Evolutionary conservation across 345 rosid species (phyloP), one percentile per base, ranked within the genome.

Genomic region (Excoecaria agallocha): DNA sequence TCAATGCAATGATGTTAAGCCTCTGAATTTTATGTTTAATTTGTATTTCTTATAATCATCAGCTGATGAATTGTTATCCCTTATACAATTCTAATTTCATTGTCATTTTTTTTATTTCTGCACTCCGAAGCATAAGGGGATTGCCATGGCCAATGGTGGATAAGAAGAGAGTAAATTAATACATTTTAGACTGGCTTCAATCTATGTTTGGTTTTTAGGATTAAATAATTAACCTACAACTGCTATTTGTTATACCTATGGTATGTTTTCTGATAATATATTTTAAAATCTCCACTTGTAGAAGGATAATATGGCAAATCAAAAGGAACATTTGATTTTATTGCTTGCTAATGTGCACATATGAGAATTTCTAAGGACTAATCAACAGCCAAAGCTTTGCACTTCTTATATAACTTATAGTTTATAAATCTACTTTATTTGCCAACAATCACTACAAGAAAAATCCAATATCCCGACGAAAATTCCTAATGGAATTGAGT

Each of bases 61-160:
- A 30, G 30, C 2, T 30, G 30, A 30, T 2, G 30, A 30, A 30
- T 30, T 30, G 30, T 30, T 30, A 30, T 30, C 30, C 30, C 9
- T 68, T 12, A 10, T 1, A 4, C 3, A 5, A 0, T 24, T 74
- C 8, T 58, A 5, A 37, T 22, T 6, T 37, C 0, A 39, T 51
- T 69, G 12, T 45, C 50, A 13, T 25, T 22, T 13, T 51, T 62
- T n/a, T n/a, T 72, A 94, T 91, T 79, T 70, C 86, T 79, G 98
- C 93, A 22, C 98, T 96, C 73, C 94, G 99, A 72, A 89, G 89
- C 84, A 93, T 94, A 13, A 89, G 99, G 81, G 99, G 98, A 70
- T 94, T 96, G 78, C 99, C 97, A 35, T 93, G 98, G 98, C 98
- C 95, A 66, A 90, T 86, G 72, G 91, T 82, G 71, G 84, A 86